Evolutionary conservation across 805 yeast species (phyloP), one percentile per base, ranked within the genome.

Genomic region (Starmerella stigmatis): DNA sequence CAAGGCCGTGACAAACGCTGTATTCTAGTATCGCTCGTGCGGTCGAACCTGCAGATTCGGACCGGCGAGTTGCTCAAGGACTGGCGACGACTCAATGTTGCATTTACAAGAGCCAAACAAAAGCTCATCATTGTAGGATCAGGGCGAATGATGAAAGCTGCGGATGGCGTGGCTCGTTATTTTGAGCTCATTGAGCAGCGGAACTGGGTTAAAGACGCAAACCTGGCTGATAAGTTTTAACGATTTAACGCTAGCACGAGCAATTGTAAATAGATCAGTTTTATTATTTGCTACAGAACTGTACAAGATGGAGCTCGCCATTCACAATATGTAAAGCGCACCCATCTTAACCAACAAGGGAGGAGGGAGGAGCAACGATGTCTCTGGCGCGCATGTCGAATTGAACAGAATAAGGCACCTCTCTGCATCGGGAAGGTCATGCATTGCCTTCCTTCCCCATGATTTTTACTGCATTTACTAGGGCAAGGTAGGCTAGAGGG

Each of bases 1-100:
- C 98, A 92, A 64, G 99, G 98, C 0, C 72, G 96, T 45, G 99
- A 92, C 62, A 92, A 89, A 57, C 89, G 85, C 26, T 83, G 95
- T 58, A 76, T 92, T 13, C 77, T 92, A 6, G 83, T 92, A 2
- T 89, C 97, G 0, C 66, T 92, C 54, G 98, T 92, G 3, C 68
- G 95, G 40, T 80, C 94, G 4, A 86, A 88, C 60, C 69, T 68
- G 1, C 73, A 73, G 17, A 67, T 70, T 9, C 70, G 68, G 32
- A 78, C 83, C 1, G 97, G 97, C 0, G 82, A 82, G 23, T 67
- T 92, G 35, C 65, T 92, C 34, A 76, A 73, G 50, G 97, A 92
- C 56, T 81, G 96, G 88, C 70, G 96, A 51, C 72, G 99, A 48
- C 74, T 92, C 38, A 92, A 92, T 62, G 99, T 92, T 28, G 94